Base-by-base conservation (phyloP, 2,329 filamentous ascomycete species). In the Juglanconis oblonga region DNA sequence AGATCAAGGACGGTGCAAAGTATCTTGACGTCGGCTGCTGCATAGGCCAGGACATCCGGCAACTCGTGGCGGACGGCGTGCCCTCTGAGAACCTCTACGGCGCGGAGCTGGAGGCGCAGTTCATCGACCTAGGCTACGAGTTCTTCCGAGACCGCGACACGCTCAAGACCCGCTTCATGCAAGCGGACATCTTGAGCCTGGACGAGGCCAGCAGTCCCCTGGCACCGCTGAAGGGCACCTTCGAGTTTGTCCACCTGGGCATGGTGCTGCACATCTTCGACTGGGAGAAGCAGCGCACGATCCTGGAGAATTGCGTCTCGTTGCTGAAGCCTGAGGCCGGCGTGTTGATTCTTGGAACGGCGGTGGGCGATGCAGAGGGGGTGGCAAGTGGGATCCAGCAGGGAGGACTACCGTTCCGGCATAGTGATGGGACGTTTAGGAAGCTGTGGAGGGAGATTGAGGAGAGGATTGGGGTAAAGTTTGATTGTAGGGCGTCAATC, bases 21-120 rank as follows among this genome's bases (percentile, higher is more conserved):
- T 59, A 73, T 11, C 69, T 79, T 24, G 77, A 80, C 55, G 69
- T 75, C 57, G 77, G 74, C 6, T 79, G 77, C 67, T 79, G 76
- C 64, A 73, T 79, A 55, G 77, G 76, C 10, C 76, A 80, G 52
- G 76, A 76, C 47, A 70, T 80, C 49, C 75, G 79, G 24, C 75
- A 77, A 61, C 69, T 80, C 13, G 71, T 74, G 8, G 52, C 62
- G 50, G 75, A 77, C 55, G 76, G 76, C 6, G 76, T 69, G 3
- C 76, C 75, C 1, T 62, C 70, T 2, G 63, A 68, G 29, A 74
- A 74, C 31, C 67, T 78, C 1, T 70, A 70, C 58, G 77, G 76
- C 24, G 68, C 69, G 13, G 77, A 80, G 57, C 66, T 79, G 11
- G 64, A 68, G 4, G 62, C 56, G 2, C 68, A 65, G 4, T 74